Evolutionary conservation across 1,284 basidiomycete species (phyloP).

Genomic region (Ustilago esculenta): DNA sequence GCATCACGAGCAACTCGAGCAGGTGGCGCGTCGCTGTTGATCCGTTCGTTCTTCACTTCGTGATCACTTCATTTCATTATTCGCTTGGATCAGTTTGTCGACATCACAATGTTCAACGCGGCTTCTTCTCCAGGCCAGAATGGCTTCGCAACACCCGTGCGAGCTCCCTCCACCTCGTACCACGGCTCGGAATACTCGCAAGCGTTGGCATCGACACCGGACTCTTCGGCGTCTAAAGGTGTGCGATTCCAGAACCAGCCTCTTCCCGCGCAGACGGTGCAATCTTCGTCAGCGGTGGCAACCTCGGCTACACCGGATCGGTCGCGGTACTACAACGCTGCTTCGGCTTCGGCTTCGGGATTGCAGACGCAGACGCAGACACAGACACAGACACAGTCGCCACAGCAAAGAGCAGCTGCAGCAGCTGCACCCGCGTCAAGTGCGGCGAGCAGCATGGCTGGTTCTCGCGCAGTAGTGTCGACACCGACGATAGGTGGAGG

Average conservation of each 20-base stretch:
- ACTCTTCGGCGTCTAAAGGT: constrained; percentile 14
- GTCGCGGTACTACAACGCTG: constrained; percentile 15
- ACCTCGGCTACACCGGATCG: constrained; percentile 7
- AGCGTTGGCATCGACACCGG: constrained; percentile 17
- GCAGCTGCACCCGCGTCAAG: neutral
- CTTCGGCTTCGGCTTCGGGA: neutral
- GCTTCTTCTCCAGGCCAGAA: constrained; percentile 4
- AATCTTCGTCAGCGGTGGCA: neutral
- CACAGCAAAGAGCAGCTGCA: neutral
- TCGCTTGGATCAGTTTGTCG: no score
- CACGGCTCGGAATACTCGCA: constrained; percentile 14
- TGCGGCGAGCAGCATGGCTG: constrained; percentile 1
- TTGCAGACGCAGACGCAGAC: neutral
- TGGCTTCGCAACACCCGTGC: constrained; percentile 30
- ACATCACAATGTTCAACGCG: constrained; percentile 9
- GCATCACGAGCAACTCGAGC: no score
- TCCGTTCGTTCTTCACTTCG: no score
- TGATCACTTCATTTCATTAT: neutral
- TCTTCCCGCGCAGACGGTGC: constrained; percentile 13
- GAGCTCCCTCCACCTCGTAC: constrained; percentile 21
- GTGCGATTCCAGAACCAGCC: constrained; percentile 43
- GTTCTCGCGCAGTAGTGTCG: neutral
- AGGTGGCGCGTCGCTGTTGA: no score
- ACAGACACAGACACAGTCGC: constrained; percentile 6
- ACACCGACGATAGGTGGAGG: neutral